These are phyloP conservation scores for Corymbia calophylla DNA, from an alignment of 441 rosid genomes.

Conservation along the genomic window DNA sequence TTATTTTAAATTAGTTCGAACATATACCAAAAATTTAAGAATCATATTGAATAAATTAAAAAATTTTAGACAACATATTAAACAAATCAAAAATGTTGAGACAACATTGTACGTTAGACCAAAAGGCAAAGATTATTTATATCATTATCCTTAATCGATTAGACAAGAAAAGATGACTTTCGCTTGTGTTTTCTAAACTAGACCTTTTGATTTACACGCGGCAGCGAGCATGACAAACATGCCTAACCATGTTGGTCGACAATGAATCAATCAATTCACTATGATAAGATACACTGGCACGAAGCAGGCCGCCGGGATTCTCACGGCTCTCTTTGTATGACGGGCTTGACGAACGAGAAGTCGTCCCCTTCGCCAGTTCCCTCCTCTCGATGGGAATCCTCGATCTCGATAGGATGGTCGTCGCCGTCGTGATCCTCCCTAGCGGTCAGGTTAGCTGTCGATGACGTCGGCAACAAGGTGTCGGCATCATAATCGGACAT, in stretches of 20 bases:
- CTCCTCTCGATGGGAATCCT: constrained; percentile 11
- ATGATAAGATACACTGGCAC: not conserved
- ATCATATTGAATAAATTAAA: too few relatives aligned
- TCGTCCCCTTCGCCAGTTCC: constrained; percentile 21
- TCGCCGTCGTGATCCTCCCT: constrained; percentile 20
- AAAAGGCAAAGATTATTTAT: too few relatives aligned
- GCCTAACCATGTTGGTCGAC: not conserved
- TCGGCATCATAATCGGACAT: constrained; percentile 60
- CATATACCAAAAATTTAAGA: too few relatives aligned
- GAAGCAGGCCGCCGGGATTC: not conserved
- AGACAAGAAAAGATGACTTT: not conserved
- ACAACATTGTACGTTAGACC: too few relatives aligned
- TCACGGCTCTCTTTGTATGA: constrained; percentile 4
- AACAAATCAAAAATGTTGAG: too few relatives aligned
- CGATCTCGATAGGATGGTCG: constrained; percentile 12
- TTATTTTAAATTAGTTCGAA: too few relatives aligned
- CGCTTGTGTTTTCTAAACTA: not conserved
- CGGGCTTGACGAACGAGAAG: constrained; percentile 40
- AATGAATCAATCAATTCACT: not conserved
- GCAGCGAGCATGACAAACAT: not conserved
- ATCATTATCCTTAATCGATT: not conserved
- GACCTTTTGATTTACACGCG: not conserved
- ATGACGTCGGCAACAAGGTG: constrained; percentile 34
- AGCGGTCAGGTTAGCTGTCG: constrained; percentile 23
- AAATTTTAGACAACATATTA: too few relatives aligned